Base-by-base conservation (phyloP, 2,329 filamentous ascomycete species). In the Microdochium nivale region DNA sequence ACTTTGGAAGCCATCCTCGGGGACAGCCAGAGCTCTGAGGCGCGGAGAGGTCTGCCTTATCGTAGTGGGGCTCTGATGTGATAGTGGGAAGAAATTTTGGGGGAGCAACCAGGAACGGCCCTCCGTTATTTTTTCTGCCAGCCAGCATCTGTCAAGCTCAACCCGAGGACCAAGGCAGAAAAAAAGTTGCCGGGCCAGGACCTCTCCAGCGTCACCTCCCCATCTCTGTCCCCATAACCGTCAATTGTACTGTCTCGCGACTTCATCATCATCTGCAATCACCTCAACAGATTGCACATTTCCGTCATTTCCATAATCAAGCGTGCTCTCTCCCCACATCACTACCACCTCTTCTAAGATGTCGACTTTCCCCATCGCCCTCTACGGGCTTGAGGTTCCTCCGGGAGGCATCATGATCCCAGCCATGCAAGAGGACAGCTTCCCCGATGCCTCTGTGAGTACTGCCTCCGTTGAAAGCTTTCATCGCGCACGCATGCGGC, bases 311-410 rank as follows among this genome's bases (percentile, higher is more conserved):
- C 27, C 5, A 30, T 11, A 30, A 30, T 40, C 52, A 47, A 32
- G 48, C 49, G 57, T 48, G 55, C 47, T 48, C 30, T 50, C 48
- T 44, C 37, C 51, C 52, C 44, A 53, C 51, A 37, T 49, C 53
- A 53, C 48, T 49, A 52, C 55, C 56, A n/a, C n/a, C n/a, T n/a
- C n/a, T n/a, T 58, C 19, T 61, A 74, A 61, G 60, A 84, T 84
- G 80, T 73, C 79, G 69, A 68, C 76, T 58, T 65, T 79, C 64
- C 78, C 81, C 58, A 87, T 94, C 70, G 88, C 88, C 69, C 79
- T 97, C 68, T 99, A 94, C 70, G 90, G 91, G 73, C 86, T 96
- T 61, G 85, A 90, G 77, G 88, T 97, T 71, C 90, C 90, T 62
- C 80, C 88, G 61, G 89, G 87, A 66, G 88, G 89, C 71, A 76